Evolutionary conservation across 1,284 basidiomycete species (phyloP).

Genomic region (Leccinum griseonigrum): DNA sequence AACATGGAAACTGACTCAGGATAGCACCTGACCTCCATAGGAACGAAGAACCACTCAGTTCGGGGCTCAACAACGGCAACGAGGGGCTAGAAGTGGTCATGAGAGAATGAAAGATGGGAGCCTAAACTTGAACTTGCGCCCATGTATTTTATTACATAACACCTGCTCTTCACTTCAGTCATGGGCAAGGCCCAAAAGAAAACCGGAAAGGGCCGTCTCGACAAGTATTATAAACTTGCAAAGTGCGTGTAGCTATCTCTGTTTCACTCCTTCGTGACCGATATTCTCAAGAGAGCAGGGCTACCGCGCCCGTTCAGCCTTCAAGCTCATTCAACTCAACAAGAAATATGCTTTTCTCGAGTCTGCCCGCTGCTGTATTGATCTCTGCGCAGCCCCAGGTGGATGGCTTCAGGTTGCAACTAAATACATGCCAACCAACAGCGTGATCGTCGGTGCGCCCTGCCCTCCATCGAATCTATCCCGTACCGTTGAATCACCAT

Average conservation of each 20-base stretch:
- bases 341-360: slow-evolving; percentile 96
- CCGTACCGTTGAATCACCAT: slow-evolving; percentile 10
- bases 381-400: slow-evolving; percentile 98
- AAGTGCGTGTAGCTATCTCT: slow-evolving; percentile 52
- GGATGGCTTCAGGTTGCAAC: slow-evolving; percentile 99
- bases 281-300: slow-evolving; percentile 81
- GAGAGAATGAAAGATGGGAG: not conserved
- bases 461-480: slow-evolving; percentile 5
- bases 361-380: slow-evolving; percentile 91
- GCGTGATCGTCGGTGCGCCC: slow-evolving; percentile 85
- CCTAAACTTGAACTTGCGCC: not conserved
- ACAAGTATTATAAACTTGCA: slow-evolving; percentile 95
- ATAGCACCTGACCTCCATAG: slow-evolving; percentile 41
- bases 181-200: slow-evolving; percentile 86
- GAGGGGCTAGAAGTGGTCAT: not conserved
- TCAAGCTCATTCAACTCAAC: slow-evolving; percentile 99
- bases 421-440: slow-evolving; percentile 97
- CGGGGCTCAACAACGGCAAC: slow-evolving; percentile 24
- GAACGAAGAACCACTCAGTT: slow-evolving; percentile 22
- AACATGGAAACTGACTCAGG: slow-evolving; percentile 23
- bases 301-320: slow-evolving; percentile 98
- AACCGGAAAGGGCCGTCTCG: slow-evolving; percentile 92
- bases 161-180: not conserved
- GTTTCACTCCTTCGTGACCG: slow-evolving; percentile 3
- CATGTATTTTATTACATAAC: not conserved